These are phyloP conservation scores for Meredithiella fracta DNA, from an alignment of 2,329 filamentous ascomycete species.

Conservation along the genomic window DNA sequence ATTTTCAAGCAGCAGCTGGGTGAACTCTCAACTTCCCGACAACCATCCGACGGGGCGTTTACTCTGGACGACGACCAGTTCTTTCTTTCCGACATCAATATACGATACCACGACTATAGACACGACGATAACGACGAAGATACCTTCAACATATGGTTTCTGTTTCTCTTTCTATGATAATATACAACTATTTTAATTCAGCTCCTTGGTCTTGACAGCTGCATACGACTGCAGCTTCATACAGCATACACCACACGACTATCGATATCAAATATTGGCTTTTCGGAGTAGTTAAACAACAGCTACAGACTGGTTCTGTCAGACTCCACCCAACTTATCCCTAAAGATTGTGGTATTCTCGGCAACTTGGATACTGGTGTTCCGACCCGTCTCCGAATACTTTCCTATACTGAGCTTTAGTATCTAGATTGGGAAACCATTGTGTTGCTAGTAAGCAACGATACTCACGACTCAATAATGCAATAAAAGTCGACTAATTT, in stretches of 20 bases:
- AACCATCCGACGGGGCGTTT: neutral
- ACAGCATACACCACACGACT: neutral
- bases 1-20: neutral
- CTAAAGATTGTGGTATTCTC: too few species aligned
- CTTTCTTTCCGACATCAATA: neutral
- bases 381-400: too few species aligned
- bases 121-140: neutral
- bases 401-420: too few species aligned
- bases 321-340: too few species aligned
- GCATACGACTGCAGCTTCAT: neutral
- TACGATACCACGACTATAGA: constrained; percentile 1
- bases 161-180: neutral
- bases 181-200: neutral
- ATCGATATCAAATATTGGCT: neutral
- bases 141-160: neutral
- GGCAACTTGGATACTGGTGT: too few species aligned
- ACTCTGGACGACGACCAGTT: neutral
- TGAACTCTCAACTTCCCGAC: neutral
- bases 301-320: too few species aligned
- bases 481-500: neutral
- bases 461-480: neutral
- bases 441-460: neutral
- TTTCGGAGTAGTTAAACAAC: neutral
- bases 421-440: too few species aligned
- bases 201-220: neutral